Evolutionary conservation across 306 rosid species (phyloP), one percentile per base, ranked within the genome.

Genomic region (Glycine tomentella): DNA sequence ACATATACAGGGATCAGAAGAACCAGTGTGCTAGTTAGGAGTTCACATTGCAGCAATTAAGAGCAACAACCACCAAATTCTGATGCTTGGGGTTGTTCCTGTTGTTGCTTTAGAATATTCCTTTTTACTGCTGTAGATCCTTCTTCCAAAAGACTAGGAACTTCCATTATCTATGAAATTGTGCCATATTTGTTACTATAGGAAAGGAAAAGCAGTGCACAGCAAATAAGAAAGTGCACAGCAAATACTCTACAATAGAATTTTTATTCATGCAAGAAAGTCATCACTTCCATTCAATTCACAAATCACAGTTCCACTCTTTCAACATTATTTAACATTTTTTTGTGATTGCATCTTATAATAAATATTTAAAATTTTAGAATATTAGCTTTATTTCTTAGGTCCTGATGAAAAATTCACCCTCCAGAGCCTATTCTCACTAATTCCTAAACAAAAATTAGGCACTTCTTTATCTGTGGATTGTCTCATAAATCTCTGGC

Each of bases 101-200:
- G 93, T 57, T 87, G 87, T 79, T 59, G 98, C 92, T 91, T 89
- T 72, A 89, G 75, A 72, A 87, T 82, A 70, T 83, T 92, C 84
- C 91, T 87, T 85, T 91, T 95, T 50, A 81, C 86, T 42, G 68
- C 83, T 61, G 76, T 87, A 16, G 99, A 90, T 56, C 97, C 98
- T 89, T 92, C 97, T 85, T 93, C 95, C 85, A 92, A 56, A 8
- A 96, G 98, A 77, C 93, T 90, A 7, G 99, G 99, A 84, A 87
- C 90, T 87, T 92, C 99, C 98, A 89, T 92, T 81, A 93, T 93
- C 98, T 94, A 80, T 65, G 56, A 81, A 75, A 78, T 78, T 44
- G 76, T 63, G 42, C 44, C 52, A 73, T 67, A 58, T 51, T 80
- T 17, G 55, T 87, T 74, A 90, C 44, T 45, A 66, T 25, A 82